Evolutionary conservation across 148 eudicot species (phyloP), one percentile per base, ranked within the genome.

Genomic region (Arctostaphylos glauca): DNA sequence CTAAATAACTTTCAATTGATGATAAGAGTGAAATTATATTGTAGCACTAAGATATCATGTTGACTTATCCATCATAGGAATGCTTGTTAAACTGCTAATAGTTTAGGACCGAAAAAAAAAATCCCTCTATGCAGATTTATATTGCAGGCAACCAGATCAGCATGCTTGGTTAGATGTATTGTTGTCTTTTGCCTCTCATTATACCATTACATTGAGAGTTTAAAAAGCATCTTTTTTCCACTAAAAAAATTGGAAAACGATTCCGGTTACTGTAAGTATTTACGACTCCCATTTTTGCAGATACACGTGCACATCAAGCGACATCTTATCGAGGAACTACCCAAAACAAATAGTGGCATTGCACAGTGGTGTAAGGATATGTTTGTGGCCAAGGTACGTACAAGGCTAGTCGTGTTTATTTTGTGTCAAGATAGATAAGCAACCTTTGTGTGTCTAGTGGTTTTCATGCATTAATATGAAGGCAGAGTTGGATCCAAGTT

Each of bases 281-380:
- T 62, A 72, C 23, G 5, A 16, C 44, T 64, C 19, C 8, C 15
- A 62, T 76, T 59, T 18, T 62, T 78, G 46, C 64, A 90, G 92
- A 87, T 90, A 19, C 92, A 88, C 41, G 86, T 90, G 82, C 92
- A 86, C 72, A 47, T 90, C 59, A 85, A 86, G 84, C 89, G 90
- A 8, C 88, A 85, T 83, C 64, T 91, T 62, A 92, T 93, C 88
- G 73, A 84, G n/a, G 94, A 94, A 79, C 81, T 93, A 88, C 98
- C 98, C 2, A 89, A 89, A 78, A 87, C 94, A 55, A 87, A 79
- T 25, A 86, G 87, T 48, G 94, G 83, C 56, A 90, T 94, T 84
- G 84, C 92, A 59, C 92, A 93, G 60, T 94, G 98, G 98, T 94
- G 98, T 77, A 93, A 79, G 85, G 93, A 94, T 84, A 72, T 86